Evolutionary conservation across 208 protist genomes (phyloP).

Genomic region (Trypanosoma brucei): DNA sequence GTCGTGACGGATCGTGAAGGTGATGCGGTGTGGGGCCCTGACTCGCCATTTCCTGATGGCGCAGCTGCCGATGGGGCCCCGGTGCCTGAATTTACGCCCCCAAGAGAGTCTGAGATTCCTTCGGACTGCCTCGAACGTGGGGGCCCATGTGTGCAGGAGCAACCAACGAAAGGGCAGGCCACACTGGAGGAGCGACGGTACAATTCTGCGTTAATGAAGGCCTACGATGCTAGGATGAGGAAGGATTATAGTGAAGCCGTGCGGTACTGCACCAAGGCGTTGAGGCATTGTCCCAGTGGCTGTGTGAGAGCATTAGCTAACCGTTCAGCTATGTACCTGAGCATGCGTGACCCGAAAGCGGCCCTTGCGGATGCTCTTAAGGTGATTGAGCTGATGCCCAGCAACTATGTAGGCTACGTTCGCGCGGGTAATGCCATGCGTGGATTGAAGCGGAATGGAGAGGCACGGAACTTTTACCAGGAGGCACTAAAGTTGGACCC

Average conservation of each 20-base stretch:
- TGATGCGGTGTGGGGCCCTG: too few species aligned
- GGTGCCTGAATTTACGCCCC: too few species aligned
- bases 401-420: slow-evolving; percentile 67
- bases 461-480: slow-evolving; percentile 65
- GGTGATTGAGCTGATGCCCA: slow-evolving; percentile 48
- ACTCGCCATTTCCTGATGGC: too few species aligned
- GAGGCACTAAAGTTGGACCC: slow-evolving; percentile 44
- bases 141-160: neutral
- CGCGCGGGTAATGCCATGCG: slow-evolving; percentile 74
- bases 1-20: too few species aligned
- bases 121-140: too few species aligned
- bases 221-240: slow-evolving; percentile 44
- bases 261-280: slow-evolving; percentile 60
- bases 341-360: slow-evolving; percentile 38
- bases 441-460: slow-evolving; percentile 54
- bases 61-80: too few species aligned
- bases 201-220: slow-evolving; percentile 49
- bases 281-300: slow-evolving; percentile 55
- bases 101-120: too few species aligned
- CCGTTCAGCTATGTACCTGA: slow-evolving; percentile 61
- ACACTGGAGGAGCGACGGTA: slow-evolving; percentile 12
- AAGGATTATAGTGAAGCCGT: slow-evolving; percentile 57
- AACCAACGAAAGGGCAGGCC: neutral
- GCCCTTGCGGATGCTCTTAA: slow-evolving; percentile 54
- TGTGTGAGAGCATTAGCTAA: slow-evolving; percentile 60